A percentile compares a stretch with the other conserved stretches of the same genome.
Conservation (phyloP, 2,329 filamentous ascomycete species). For the Diaporthe ampelina region DNA sequence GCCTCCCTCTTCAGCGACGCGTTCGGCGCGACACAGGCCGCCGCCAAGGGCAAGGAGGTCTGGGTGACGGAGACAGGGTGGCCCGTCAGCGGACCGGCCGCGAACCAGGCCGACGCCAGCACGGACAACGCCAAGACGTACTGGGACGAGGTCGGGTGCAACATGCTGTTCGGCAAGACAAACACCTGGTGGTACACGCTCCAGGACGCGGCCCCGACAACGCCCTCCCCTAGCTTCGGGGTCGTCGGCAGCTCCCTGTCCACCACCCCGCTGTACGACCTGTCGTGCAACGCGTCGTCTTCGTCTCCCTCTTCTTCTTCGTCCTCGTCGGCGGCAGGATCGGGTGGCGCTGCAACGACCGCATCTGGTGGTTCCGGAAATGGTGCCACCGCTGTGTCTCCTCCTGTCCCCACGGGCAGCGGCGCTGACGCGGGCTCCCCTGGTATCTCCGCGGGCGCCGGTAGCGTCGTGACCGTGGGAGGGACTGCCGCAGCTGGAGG, state of each 20-base stretch:
- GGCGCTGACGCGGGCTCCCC: constrained; percentile 30
- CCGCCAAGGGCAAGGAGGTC: constrained; percentile 52
- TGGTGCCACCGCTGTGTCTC: constrained; percentile 21
- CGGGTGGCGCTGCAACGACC: not conserved
- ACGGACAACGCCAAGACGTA: constrained; percentile 78
- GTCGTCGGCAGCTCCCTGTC: constrained; percentile 70
- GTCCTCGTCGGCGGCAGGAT: not conserved
- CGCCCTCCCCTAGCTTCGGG: constrained; percentile 79
- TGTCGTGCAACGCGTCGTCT: constrained; percentile 67
- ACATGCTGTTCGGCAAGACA: constrained; percentile 68
- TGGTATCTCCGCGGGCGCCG: constrained; percentile 38
- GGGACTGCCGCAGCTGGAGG: not conserved
- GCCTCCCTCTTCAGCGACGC: constrained; percentile 78
- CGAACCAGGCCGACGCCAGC: constrained; percentile 38
- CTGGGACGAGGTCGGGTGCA: constrained; percentile 86
- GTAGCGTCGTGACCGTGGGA: constrained; percentile 19
- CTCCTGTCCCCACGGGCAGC: constrained; percentile 13
- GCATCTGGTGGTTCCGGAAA: not conserved
- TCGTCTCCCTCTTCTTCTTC: constrained; percentile 41
- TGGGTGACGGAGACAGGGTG: constrained; percentile 43
- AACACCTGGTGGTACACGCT: constrained; percentile 86
- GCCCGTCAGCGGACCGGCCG: constrained; percentile 36
- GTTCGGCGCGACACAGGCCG: constrained; percentile 70
- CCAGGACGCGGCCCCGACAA: constrained; percentile 73
- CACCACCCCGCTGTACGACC: constrained; percentile 72